Evolutionary conservation across 2,329 filamentous ascomycete species (phyloP).

Genomic region (Alternaria solani): DNA sequence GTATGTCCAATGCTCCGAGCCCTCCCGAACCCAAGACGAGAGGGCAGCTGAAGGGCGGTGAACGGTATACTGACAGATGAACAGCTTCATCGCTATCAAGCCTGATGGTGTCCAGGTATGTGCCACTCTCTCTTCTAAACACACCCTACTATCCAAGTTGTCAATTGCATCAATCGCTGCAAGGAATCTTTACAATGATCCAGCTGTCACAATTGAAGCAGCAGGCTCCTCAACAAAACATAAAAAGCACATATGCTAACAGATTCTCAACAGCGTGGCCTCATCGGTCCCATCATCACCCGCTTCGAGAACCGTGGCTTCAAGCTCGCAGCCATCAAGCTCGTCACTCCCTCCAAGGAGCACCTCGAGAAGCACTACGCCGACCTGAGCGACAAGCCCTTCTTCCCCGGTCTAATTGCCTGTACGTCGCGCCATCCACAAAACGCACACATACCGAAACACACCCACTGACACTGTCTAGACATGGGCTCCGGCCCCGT

Average conservation of each 20-base stretch:
- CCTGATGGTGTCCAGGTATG: conserved; percentile 98
- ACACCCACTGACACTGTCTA: conserved; percentile 49
- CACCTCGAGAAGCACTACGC: conserved; percentile 98
- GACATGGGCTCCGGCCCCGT: conserved; percentile 98
- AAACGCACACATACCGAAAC: conserved; percentile 3
- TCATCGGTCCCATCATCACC: conserved; percentile 95
- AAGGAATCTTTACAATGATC: not conserved
- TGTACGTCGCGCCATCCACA: conserved; percentile 66
- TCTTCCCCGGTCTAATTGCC: conserved; percentile 93
- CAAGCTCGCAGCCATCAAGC: conserved; percentile 99
- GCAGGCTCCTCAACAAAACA: conserved; percentile 5
- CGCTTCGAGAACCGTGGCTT: conserved; percentile 98
- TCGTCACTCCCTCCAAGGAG: conserved; percentile 84
- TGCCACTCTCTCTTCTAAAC: not conserved
- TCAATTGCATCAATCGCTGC: not conserved
- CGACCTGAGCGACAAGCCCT: conserved; percentile 91
- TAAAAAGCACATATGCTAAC: conserved; percentile 21
- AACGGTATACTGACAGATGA: conserved; percentile 40
- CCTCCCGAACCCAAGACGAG: not conserved
- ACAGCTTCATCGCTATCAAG: conserved; percentile 99
- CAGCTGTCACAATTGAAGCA: not conserved
- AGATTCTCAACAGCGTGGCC: conserved; percentile 75
- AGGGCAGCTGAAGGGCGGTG: conserved; percentile 20
- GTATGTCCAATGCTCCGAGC: conserved; percentile 62
- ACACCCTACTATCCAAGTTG: not conserved